Conservation (phyloP, 805 yeast genomes). For the Tetrapisispora fleetii region DNA sequence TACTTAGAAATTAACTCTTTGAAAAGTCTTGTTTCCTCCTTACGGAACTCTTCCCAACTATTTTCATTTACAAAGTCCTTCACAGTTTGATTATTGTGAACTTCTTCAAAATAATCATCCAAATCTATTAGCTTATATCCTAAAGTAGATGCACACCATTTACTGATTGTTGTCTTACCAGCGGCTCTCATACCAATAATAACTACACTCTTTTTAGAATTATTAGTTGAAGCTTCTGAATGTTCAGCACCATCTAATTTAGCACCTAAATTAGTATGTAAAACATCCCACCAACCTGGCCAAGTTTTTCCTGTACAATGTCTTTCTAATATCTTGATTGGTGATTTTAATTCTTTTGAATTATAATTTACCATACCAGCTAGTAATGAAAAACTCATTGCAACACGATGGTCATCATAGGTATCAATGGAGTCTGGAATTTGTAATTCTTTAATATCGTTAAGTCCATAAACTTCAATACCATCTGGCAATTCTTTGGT, state of each 20-base stretch:
- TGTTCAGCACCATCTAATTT: conserved; percentile 65
- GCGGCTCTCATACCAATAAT: conserved; percentile 98
- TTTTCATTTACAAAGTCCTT: conserved; percentile 48
- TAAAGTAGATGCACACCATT: conserved; percentile 61
- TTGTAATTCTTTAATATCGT: conserved; percentile 37
- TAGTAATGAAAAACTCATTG: conserved; percentile 88
- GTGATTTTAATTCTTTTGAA: conserved; percentile 11
- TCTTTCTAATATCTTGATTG: conserved; percentile 73
- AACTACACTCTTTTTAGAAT: conserved; percentile 40
- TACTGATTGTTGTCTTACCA: conserved; percentile 81
- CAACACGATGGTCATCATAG: conserved; percentile 95
- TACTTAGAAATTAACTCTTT: conserved; percentile 32
- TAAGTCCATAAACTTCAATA: conserved; percentile 70
- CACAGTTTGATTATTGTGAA: conserved; percentile 37
- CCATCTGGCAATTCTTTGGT: conserved; percentile 89
- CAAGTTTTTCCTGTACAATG: conserved; percentile 94
- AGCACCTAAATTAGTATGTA: conserved; percentile 59
- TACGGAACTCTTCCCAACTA: conserved; percentile 88
- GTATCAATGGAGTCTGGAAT: conserved; percentile 60
- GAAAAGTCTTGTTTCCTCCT: conserved; percentile 49
- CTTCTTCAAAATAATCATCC: conserved; percentile 60
- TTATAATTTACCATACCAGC: conserved; percentile 51
- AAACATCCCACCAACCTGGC: conserved; percentile 99
- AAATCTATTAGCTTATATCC: conserved; percentile 66
- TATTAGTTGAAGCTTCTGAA: conserved; percentile 5